phyloP scores from a whole-genome alignment of 1,284 basidiomycete species.

The Leccinum subrobustum region DNA sequence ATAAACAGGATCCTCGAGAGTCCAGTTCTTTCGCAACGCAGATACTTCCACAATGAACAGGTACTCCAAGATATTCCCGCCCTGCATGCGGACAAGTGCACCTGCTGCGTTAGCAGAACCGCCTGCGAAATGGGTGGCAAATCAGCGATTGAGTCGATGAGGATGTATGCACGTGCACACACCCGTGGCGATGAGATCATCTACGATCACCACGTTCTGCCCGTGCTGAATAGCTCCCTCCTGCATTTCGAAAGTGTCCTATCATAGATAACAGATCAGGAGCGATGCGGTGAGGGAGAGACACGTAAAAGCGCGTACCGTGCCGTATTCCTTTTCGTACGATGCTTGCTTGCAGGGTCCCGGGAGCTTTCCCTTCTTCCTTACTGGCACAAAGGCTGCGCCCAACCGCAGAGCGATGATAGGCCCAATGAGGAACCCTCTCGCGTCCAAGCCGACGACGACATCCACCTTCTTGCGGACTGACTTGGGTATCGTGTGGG shows the following conservation, averaged over 20 bases:
- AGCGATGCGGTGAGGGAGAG: neutral
- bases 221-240: slow-evolving; percentile 80
- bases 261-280: slow-evolving; percentile 6
- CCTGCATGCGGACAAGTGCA: slow-evolving; percentile 81
- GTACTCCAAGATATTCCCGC: slow-evolving; percentile 88
- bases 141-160: slow-evolving; percentile 1
- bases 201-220: slow-evolving; percentile 86
- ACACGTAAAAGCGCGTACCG: slow-evolving; percentile 38
- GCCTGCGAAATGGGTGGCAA: slow-evolving; percentile 44
- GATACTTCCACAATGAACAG: slow-evolving; percentile 91
- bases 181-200: slow-evolving; percentile 98
- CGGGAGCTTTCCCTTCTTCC: slow-evolving; percentile 94
- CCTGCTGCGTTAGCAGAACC: slow-evolving; percentile 95
- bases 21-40: slow-evolving; percentile 30
- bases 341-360: slow-evolving; percentile 76
- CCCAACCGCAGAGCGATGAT: slow-evolving; percentile 89
- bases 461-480: slow-evolving; percentile 82
- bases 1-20: slow-evolving; percentile 85
- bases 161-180: slow-evolving; percentile 15
- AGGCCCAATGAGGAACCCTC: slow-evolving; percentile 95
- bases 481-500: slow-evolving; percentile 63
- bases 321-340: slow-evolving; percentile 95
- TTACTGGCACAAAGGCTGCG: slow-evolving; percentile 94
- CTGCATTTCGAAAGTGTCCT: slow-evolving; percentile 97
- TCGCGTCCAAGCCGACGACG: slow-evolving; percentile 93